Conservation (phyloP, 106 monocot genomes). For the Allium fistulosum region DNA sequence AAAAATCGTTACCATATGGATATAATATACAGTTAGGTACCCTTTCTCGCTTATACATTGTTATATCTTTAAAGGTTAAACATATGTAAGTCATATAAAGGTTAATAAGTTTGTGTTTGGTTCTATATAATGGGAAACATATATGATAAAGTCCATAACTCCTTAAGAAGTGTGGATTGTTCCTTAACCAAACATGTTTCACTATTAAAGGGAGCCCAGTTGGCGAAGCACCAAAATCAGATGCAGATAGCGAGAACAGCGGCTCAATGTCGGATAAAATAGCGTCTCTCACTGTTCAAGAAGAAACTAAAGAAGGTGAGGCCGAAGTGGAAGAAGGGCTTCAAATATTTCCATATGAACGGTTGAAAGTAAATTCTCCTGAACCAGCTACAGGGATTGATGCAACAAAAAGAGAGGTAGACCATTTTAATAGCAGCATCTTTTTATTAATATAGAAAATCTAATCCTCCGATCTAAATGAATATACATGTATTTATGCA, state of each 20-base stretch:
- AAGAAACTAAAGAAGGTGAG: constrained; percentile 65
- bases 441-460: background rate
- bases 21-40: no score
- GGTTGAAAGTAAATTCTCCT: constrained; percentile 40
- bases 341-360: constrained; percentile 70
- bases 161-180: background rate
- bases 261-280: constrained; percentile 29
- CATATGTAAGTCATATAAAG: no score
- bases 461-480: background rate
- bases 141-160: background rate
- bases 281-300: constrained; percentile 45
- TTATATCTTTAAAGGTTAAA: no score
- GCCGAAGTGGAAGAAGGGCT: constrained; percentile 76
- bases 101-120: no score
- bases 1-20: no score
- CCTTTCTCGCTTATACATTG: no score
- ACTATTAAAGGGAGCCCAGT: constrained; percentile 36
- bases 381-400: constrained; percentile 75
- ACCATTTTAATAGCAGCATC: background rate
- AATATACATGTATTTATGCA: background rate
- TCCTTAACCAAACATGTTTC: background rate
- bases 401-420: constrained; percentile 68
- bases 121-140: no score
- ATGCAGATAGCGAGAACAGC: constrained; percentile 20
- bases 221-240: constrained; percentile 27